Base-by-base conservation (phyloP, 176 grass and related monocot genomes). In the Phoenix dactylifera region DNA sequence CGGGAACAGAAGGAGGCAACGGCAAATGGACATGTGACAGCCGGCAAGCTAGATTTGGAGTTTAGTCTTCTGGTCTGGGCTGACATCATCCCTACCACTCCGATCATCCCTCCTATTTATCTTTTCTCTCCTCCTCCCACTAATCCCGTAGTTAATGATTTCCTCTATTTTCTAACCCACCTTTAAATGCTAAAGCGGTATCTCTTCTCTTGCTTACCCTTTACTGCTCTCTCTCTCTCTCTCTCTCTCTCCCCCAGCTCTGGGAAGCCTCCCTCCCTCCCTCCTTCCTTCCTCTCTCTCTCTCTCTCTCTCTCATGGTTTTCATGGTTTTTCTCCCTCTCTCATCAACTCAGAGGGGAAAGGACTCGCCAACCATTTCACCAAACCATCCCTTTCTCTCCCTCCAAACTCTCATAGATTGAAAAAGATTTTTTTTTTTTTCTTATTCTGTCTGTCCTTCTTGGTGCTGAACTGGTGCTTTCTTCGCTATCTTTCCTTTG, bases 11-110 rank as follows among this genome's bases (percentile, higher is more conserved):
- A 35, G 52, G 65, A 28, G 15, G 16, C 17, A 55, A 7, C 44
- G 4, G 65, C 56, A 56, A 56, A 23, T 68, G 7, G 4, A 55
- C 26, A 19, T 20, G 10, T 56, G 65, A 4, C 51, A 68, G 7
- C 64, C 7, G 25, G 52, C 65, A 39, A 39, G 65, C n/a, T 68
- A 18, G 52, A 55, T 68, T 68, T 56, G 52, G 52, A 68, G 51
- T 68, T 55, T 67, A 56, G 18, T 16, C 52, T 14, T 22, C 51
- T 2, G 16, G 18, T 22, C 51, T 0, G 16, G 18, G 26, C 56
- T 68, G 65, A 68, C 65, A 18, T 28, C 50, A 18, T 22, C 6
- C 18, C 65, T 67, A 24, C 50, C 57, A 32, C 72, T 72, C 24
- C 61, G 66, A 56, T 5, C 64, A 29, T 52, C 61, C 62, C 55